Evolutionary conservation across 306 rosid genomes (phyloP).

Genomic region (Vachellia pachyceras): DNA sequence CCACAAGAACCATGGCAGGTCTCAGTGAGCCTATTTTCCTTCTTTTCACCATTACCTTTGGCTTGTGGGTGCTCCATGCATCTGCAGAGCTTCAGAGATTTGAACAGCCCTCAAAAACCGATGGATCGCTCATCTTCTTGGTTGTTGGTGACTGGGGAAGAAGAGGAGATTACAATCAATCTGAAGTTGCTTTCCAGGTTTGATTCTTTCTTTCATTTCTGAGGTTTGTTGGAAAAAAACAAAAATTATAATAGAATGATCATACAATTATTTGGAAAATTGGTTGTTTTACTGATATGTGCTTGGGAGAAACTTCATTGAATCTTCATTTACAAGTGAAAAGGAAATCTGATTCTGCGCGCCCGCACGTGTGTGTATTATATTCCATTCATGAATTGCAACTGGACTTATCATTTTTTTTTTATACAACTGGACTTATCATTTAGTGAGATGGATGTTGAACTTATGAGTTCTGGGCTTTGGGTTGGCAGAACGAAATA

Average conservation of each 20-base stretch:
- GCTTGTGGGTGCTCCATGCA: conserved; percentile 36
- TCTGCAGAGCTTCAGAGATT: conserved; percentile 54
- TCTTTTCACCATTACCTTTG: conserved; percentile 37
- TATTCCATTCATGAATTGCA: not conserved
- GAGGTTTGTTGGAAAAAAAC: not conserved
- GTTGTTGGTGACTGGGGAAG: conserved; percentile 71
- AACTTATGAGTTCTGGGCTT: not conserved
- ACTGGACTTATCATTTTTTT: not conserved
- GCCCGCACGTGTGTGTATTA: too few species aligned
- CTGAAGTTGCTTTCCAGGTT: conserved; percentile 59
- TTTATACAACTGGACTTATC: not conserved
- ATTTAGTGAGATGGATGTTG: not conserved
- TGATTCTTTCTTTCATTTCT: conserved; percentile 1
- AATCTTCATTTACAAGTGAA: not conserved
- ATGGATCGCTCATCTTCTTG: conserved; percentile 57
- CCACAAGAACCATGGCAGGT: conserved; percentile 31
- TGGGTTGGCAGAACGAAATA: not conserved
- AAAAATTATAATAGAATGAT: not conserved
- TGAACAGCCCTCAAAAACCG: conserved; percentile 42
- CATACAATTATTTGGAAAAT: conserved; percentile 9
- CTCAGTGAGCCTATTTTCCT: conserved; percentile 11
- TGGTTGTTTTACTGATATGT: not conserved
- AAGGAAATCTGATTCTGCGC: not conserved
- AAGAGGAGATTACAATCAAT: conserved; percentile 59
- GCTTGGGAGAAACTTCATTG: not conserved